Conservation (phyloP, 352 stramenopile species). For the Paralagenidium karlingii region DNA sequence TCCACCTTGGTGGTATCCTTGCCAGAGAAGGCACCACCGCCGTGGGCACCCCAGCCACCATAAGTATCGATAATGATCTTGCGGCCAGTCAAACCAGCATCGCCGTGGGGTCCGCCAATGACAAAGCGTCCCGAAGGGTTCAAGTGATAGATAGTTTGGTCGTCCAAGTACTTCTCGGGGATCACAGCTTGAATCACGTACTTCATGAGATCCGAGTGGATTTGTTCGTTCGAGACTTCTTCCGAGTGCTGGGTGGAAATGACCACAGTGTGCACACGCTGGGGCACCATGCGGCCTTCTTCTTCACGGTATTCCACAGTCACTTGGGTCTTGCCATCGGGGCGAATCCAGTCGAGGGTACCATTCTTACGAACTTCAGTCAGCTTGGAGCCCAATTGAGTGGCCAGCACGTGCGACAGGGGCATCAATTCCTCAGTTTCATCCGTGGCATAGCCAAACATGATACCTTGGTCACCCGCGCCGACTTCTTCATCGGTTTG, state of each 20-base stretch:
- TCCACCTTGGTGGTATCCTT: constrained; percentile 99
- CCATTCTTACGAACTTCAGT: constrained; percentile 99
- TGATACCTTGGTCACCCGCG: constrained; percentile 94
- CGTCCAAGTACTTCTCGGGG: constrained; percentile 97
- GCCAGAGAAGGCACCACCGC: constrained; percentile 97
- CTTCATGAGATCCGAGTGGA: constrained; percentile 96
- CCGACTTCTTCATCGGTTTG: constrained; percentile 96
- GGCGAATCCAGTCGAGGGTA: constrained; percentile 96
- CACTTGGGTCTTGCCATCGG: constrained; percentile 99
- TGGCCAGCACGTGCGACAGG: constrained; percentile 96
- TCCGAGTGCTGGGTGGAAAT: constrained; percentile 99
- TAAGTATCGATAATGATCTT: constrained; percentile 99
- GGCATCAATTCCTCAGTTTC: constrained; percentile 98
- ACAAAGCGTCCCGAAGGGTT: constrained; percentile 99
- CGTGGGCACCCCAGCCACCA: constrained; percentile 97
- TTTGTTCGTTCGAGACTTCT: constrained; percentile 98
- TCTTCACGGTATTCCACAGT: constrained; percentile 97
- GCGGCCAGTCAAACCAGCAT: constrained; percentile 96
- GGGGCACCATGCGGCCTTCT: constrained; percentile 89
- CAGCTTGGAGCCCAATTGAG: constrained; percentile 91
- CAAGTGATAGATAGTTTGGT: constrained; percentile 99
- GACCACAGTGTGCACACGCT: constrained; percentile 97
- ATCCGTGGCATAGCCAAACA: constrained; percentile 94
- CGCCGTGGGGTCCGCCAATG: constrained; percentile 97
- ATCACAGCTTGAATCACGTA: constrained; percentile 98